Conservation (phyloP, 2,329 filamentous ascomycete genomes). For the Fusarium tuaranense region DNA sequence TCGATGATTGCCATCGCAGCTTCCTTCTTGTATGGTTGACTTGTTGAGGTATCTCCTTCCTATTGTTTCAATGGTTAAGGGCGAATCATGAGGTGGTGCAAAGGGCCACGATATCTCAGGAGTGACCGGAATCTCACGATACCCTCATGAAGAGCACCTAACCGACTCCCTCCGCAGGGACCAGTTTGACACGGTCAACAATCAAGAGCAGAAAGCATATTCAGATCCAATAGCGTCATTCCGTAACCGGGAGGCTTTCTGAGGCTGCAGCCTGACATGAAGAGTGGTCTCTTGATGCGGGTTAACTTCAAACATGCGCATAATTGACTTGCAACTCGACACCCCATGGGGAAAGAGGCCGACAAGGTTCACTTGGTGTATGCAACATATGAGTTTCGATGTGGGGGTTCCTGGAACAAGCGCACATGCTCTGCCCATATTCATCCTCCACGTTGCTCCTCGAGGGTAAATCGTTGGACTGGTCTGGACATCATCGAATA, state of each 20-base stretch:
- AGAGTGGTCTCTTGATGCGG: background rate
- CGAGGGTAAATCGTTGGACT: background rate
- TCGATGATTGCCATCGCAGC: background rate
- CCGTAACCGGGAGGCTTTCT: background rate
- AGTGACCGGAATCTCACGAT: background rate
- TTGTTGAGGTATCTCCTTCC: background rate
- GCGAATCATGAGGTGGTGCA: background rate
- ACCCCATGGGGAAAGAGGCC: background rate
- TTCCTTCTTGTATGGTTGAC: background rate
- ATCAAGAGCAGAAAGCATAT: background rate
- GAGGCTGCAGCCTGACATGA: background rate
- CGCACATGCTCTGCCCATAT: background rate
- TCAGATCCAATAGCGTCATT: background rate
- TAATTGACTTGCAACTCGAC: background rate
- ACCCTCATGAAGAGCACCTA: background rate
- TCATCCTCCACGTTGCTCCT: background rate
- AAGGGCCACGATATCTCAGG: background rate
- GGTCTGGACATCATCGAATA: constrained; percentile 6
- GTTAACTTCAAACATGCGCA: background rate
- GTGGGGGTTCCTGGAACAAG: background rate
- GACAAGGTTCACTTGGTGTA: background rate
- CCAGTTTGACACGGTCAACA: background rate
- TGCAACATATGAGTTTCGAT: background rate
- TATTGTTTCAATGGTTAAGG: background rate
- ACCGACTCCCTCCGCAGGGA: background rate